Conservation (phyloP, 331 rosid species). For the Telfairia occidentalis region DNA sequence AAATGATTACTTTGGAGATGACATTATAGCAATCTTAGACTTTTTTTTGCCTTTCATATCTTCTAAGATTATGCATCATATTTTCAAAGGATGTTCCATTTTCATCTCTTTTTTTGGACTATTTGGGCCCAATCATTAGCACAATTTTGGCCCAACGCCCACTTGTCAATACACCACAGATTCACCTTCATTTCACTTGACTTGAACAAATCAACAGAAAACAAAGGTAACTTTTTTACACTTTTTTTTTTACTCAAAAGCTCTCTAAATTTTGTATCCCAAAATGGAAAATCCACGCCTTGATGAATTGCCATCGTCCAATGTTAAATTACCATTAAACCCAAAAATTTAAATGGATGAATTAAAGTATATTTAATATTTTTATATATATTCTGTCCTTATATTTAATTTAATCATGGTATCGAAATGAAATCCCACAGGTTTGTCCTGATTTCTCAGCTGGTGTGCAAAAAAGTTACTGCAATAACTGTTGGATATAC, state of each 20-base stretch:
- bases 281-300: not conserved
- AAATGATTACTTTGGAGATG: constrained; percentile 8
- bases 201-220: not conserved
- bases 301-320: not conserved
- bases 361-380: not conserved
- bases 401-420: no score
- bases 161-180: not conserved
- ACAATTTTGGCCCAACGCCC: not conserved
- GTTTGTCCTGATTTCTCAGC: no score
- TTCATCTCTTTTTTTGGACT: not conserved
- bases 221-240: not conserved
- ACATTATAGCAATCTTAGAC: constrained; percentile 3
- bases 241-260: not conserved
- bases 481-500: no score
- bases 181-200: not conserved
- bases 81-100: not conserved
- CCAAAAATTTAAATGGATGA: not conserved
- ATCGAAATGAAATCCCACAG: no score
- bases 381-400: no score
- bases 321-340: not conserved
- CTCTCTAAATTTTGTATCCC: not conserved
- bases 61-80: not conserved
- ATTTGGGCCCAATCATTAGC: not conserved
- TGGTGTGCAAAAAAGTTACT: no score
- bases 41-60: not conserved